phyloP scores from a whole-genome alignment of 768 basidiomycete species.

The Termitomyces sp. region DNA sequence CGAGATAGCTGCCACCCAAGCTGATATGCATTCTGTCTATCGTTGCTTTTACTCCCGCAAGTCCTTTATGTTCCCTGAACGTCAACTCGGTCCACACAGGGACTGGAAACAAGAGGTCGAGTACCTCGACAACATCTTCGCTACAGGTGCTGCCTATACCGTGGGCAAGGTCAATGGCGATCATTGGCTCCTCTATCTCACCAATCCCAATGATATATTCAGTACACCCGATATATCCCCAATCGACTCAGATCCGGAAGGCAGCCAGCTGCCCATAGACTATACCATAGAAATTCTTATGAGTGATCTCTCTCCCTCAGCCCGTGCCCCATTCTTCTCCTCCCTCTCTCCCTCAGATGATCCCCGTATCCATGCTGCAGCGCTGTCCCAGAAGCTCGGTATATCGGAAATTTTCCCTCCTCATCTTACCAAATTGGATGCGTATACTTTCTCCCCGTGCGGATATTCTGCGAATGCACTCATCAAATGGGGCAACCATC shows the following conservation, averaged over 20 bases:
- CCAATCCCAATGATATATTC: conserved; percentile 47
- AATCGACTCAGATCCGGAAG: conserved; percentile 4
- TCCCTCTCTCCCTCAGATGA: conserved; percentile 25
- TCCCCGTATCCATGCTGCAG: conserved; percentile 45
- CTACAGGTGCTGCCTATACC: conserved; percentile 88
- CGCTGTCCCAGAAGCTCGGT: conserved; percentile 68
- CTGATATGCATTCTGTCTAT: conserved; percentile 67
- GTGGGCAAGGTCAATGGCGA: conserved; percentile 98
- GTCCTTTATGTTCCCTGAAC: conserved; percentile 98
- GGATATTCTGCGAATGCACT: conserved; percentile 96
- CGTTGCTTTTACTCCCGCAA: conserved; percentile 98
- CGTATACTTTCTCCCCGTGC: conserved; percentile 92
- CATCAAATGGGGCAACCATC: conserved; percentile 53
- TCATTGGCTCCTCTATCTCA: conserved; percentile 97
- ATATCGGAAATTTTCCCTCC: conserved; percentile 81
- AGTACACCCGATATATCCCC: conserved; percentile 3
- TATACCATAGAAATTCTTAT: conserved; percentile 98
- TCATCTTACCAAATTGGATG: conserved; percentile 80
- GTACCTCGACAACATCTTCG: conserved; percentile 88
- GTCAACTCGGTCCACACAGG: conserved; percentile 86
- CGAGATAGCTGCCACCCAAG: conserved; percentile 77
- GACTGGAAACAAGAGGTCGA: conserved; percentile 94
- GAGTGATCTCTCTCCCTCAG: conserved; percentile 78
- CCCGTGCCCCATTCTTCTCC: conserved; percentile 77
- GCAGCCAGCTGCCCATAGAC: conserved; percentile 48